Evolutionary conservation across 352 stramenopile genomes (phyloP), one percentile per base, ranked within the genome.

Genomic region (Pythium chondricola): DNA sequence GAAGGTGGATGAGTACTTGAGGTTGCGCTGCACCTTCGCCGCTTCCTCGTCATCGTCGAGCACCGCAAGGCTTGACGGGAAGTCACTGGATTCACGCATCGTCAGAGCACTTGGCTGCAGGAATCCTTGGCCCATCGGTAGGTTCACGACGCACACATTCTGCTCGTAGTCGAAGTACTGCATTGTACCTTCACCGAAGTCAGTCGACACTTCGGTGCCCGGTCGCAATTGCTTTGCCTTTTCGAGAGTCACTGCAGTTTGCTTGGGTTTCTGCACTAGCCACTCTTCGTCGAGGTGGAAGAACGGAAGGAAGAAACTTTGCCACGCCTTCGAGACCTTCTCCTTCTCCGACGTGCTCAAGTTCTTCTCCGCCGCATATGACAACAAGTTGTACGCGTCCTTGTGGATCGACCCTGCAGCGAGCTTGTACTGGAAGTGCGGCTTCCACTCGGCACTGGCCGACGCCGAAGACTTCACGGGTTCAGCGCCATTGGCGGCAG

Each of bases 251-350:
- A 89, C 66, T 2, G 61, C 81, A 6, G 77, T 82, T 37, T 63
- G 73, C 48, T 89, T 78, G 3, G 79, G 81, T 45, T 90, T 86
- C 17, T 71, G 81, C 35, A 81, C 70, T 14, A 95, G 69, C 79
- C 80, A 95, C 50, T 86, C 73, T 54, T 91, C 81, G 20, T 89
- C 69, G 30, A 92, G 50, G 44, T 84, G 65, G 54, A 95, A 93
- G 56, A 93, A 89, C 22, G 80, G 79, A 43, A 88, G 88, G 54
- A 90, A 94, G 59, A 92, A 88, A 4, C 56, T 35, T 35, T 89
- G 82, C 81, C 84, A 92, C 0, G 91, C 63, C 59, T 93, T 92
- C 8, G 71, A 75, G 1, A 93, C 75, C 53, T 89, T 91, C 27
- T 92, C 82, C 52, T 93, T 92, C 55, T 93, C 83, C 1, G 69